Conservation (phyloP, 257 asterid species). For the Solanum rostratum region DNA sequence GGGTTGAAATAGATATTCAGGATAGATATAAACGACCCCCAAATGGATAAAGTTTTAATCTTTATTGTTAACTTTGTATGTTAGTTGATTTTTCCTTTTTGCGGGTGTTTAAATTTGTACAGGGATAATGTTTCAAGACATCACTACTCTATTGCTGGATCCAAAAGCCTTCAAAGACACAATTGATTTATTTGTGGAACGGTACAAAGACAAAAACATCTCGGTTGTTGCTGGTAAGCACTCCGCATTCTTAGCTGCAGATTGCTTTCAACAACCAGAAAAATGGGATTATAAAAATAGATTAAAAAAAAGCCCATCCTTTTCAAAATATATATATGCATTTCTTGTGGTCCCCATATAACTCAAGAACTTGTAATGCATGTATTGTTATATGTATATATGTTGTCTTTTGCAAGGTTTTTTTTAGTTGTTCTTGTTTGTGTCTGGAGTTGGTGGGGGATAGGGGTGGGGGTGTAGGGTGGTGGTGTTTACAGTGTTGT, state of each 20-base stretch:
- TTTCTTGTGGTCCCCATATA: not conserved
- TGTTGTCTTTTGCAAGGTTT: not conserved
- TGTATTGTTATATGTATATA: not conserved
- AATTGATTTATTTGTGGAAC: conserved; percentile 73
- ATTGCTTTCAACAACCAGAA: not conserved
- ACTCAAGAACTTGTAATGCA: conserved; percentile 2
- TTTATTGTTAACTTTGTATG: not conserved
- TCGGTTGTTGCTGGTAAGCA: conserved; percentile 78
- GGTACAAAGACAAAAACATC: conserved; percentile 50
- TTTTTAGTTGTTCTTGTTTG: not conserved
- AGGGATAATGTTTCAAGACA: conserved; percentile 92
- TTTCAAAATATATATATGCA: not conserved
- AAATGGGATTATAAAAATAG: not conserved
- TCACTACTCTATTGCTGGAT: conserved; percentile 65
- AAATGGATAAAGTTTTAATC: not conserved
- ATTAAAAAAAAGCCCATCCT: not conserved
- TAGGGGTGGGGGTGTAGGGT: not conserved
- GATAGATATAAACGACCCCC: not conserved
- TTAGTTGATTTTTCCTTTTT: not conserved
- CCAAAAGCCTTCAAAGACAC: conserved; percentile 70
- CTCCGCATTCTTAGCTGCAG: not conserved
- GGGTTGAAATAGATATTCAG: not conserved
- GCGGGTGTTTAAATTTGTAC: not conserved
- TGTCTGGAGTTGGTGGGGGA: not conserved
- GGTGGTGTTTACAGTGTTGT: not conserved